A percentile compares a stretch with the other conserved stretches of the same genome.
Conservation (phyloP, 73 alveolate species). For the Vitrella brassicaformis region DNA sequence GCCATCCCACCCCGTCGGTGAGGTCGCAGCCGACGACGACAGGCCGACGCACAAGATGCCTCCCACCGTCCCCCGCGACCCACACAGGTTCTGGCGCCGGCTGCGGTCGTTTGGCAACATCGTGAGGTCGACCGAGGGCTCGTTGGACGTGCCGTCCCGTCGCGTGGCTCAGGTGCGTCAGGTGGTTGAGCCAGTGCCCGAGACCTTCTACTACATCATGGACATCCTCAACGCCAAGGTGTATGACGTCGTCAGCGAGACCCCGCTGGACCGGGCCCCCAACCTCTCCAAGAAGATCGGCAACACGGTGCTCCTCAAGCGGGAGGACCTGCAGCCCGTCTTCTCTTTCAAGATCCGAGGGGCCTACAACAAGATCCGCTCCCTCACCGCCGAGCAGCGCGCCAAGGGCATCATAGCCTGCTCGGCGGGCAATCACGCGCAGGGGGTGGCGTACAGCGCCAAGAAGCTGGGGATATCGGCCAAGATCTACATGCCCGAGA, state of each 20-base stretch:
- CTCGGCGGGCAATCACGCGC: slow-evolving; percentile 45
- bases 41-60: too few relatives aligned
- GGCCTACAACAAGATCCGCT: slow-evolving; percentile 42
- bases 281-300: slow-evolving; percentile 11
- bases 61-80: too few relatives aligned
- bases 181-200: too few relatives aligned
- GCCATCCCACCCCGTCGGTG: too few relatives aligned
- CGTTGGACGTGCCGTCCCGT: too few relatives aligned
- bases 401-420: slow-evolving; percentile 44
- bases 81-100: too few relatives aligned
- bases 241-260: slow-evolving; percentile 20
- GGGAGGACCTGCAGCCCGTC: slow-evolving; percentile 37
- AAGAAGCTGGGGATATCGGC: slow-evolving; percentile 25
- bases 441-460: slow-evolving; percentile 42
- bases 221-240: slow-evolving; percentile 3
- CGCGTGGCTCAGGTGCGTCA: too few relatives aligned
- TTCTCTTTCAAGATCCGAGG: slow-evolving; percentile 51
- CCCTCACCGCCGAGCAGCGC: slow-evolving; percentile 12
- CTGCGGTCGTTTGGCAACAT: too few relatives aligned
- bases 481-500: slow-evolving; percentile 48
- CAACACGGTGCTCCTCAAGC: slow-evolving; percentile 1
- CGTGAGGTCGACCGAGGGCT: too few relatives aligned
- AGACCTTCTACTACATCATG: too few relatives aligned
- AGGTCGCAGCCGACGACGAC: too few relatives aligned
- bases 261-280: slow-evolving; percentile 29